Percentiles rank a stretch among this genome's conserved stretches.
phyloP scores from a whole-genome alignment of 805 yeast species.

The Cyberlindnera maritima region DNA sequence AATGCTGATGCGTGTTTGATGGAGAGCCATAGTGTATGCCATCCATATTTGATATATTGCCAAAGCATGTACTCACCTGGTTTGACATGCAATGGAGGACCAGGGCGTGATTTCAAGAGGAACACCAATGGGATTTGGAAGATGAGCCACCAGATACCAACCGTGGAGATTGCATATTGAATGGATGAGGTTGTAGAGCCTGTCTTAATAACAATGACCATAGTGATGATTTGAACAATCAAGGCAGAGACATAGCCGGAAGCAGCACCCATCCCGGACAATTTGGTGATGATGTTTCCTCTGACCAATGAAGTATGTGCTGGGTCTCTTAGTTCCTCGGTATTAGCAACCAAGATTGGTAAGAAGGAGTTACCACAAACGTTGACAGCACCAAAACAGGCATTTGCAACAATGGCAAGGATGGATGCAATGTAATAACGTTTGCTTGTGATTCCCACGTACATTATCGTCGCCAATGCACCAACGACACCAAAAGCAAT shows the following conservation, averaged over 20 bases:
- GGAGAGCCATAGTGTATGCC: slow-evolving; percentile 55
- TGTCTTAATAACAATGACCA: slow-evolving; percentile 43
- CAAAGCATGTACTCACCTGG: slow-evolving; percentile 13
- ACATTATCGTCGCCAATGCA: slow-evolving; percentile 47
- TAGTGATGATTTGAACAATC: slow-evolving; percentile 59
- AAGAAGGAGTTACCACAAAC: slow-evolving; percentile 77
- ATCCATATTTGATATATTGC: slow-evolving; percentile 53
- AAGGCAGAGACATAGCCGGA: slow-evolving; percentile 69
- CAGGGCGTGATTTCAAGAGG: slow-evolving; percentile 45
- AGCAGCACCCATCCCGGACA: slow-evolving; percentile 71
- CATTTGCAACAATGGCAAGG: slow-evolving; percentile 60
- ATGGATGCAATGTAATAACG: slow-evolving; percentile 52
- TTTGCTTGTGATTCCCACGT: slow-evolving; percentile 35
- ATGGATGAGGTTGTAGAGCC: slow-evolving; percentile 42
- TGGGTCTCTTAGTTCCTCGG: slow-evolving; percentile 2
- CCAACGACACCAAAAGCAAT: slow-evolving; percentile 60
- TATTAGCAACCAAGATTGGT: slow-evolving; percentile 54
- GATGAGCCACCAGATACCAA: slow-evolving; percentile 76
- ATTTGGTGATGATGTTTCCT: slow-evolving; percentile 44
- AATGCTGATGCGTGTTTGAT: slow-evolving; percentile 57
- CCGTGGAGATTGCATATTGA: slow-evolving; percentile 56
- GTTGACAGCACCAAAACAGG: slow-evolving; percentile 73
- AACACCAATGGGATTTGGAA: slow-evolving; percentile 62
- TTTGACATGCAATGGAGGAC: slow-evolving; percentile 32
- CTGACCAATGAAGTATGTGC: slow-evolving; percentile 1